phyloP scores from a whole-genome alignment of 306 rosid species.

The Fagus crenata region DNA sequence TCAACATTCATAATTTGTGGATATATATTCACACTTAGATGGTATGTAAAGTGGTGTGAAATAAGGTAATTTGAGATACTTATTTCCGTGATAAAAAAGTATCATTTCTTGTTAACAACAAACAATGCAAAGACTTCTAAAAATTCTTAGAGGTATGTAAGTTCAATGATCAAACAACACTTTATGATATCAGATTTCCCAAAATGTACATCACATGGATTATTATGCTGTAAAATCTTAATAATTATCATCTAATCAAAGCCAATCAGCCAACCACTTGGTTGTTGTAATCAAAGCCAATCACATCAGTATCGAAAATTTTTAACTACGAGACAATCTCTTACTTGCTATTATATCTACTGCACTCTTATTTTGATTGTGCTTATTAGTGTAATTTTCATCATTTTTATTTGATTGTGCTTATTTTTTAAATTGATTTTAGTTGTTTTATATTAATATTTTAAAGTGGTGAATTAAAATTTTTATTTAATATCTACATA shows the following conservation, averaged over 20 bases:
- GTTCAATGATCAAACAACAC: background rate
- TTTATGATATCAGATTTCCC: background rate
- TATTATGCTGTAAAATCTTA: background rate
- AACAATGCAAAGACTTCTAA: background rate
- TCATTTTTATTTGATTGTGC: too few species aligned
- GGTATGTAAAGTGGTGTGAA: too few species aligned
- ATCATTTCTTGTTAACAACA: background rate
- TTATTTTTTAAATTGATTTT: too few species aligned
- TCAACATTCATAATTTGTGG: too few species aligned
- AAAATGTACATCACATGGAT: background rate
- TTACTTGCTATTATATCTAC: background rate
- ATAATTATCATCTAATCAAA: background rate
- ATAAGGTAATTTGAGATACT: too few species aligned
- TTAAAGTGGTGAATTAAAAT: too few species aligned
- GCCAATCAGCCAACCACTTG: too few species aligned
- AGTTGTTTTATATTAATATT: too few species aligned
- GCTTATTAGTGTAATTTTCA: too few species aligned
- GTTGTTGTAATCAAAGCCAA: background rate
- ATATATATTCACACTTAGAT: too few species aligned
- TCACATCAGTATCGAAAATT: background rate
- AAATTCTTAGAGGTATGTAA: background rate
- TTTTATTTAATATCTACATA: too few species aligned
- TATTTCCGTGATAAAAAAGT: background rate
- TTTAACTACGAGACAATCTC: background rate
- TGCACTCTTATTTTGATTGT: background rate